Evolutionary conservation across 2,329 filamentous ascomycete genomes (phyloP).

Genomic region (Mariannaea elegans): DNA sequence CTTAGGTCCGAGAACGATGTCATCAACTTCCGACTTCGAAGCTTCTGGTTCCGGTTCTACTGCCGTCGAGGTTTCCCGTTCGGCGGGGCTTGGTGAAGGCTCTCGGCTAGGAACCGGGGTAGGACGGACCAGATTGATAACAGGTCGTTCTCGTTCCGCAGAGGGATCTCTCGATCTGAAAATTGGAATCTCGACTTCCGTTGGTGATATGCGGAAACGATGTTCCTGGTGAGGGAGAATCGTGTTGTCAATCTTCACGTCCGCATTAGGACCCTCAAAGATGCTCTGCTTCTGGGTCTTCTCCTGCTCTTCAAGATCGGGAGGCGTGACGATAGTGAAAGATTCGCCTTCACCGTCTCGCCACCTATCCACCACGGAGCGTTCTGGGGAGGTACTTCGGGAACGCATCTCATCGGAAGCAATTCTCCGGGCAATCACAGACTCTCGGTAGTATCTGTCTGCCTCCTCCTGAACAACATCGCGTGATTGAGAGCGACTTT

Average conservation of each 20-base stretch:
- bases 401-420: constrained; percentile 63
- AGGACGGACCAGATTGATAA: constrained; percentile 69
- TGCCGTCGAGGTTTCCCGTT: constrained; percentile 27
- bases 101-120: constrained; percentile 58
- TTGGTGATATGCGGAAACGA: constrained; percentile 44
- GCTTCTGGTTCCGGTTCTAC: constrained; percentile 25
- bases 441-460: constrained; percentile 66
- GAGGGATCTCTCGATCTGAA: constrained; percentile 62
- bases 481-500: constrained; percentile 40
- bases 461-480: constrained; percentile 66
- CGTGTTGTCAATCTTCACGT: constrained; percentile 68
- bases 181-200: constrained; percentile 40
- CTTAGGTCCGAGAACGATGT: constrained; percentile 50
- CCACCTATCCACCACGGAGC: constrained; percentile 66
- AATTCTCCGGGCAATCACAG: constrained; percentile 61
- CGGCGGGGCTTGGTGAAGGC: constrained; percentile 54
- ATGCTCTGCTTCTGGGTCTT: constrained; percentile 54
- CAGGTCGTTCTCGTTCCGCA: constrained; percentile 63
- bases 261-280: constrained; percentile 69
- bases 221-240: constrained; percentile 62
- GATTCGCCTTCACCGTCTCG: constrained; percentile 48
- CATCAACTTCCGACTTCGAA: constrained; percentile 40
- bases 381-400: constrained; percentile 59
- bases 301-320: constrained; percentile 56
- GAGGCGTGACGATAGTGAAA: constrained; percentile 64